These are phyloP conservation scores for Stachybotrys chlorohalonatus DNA, from an alignment of 2,329 filamentous ascomycete genomes.

Conservation along the genomic window DNA sequence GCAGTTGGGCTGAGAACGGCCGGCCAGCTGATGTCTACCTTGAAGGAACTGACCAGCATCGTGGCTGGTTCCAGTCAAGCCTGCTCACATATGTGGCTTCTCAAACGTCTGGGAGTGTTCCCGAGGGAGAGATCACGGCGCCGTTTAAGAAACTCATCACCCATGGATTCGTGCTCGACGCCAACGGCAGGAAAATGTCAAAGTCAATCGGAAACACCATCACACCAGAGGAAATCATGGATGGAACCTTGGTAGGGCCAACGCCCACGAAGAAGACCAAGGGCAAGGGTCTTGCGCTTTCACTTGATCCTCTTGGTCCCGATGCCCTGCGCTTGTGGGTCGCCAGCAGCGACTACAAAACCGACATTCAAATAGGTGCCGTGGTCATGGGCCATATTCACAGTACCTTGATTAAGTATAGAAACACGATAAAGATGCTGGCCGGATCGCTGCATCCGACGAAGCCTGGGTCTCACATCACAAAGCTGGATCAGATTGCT, in stretches of 20 bases:
- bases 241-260: constrained; percentile 67
- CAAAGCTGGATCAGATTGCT: constrained; percentile 63
- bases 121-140: constrained; percentile 25
- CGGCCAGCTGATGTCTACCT: constrained; percentile 75
- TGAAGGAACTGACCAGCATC: constrained; percentile 91
- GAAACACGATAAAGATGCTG: constrained; percentile 84
- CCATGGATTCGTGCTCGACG: constrained; percentile 88
- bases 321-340: constrained; percentile 88
- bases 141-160: constrained; percentile 90
- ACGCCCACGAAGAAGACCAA: constrained; percentile 44
- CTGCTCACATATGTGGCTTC: constrained; percentile 76
- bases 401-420: constrained; percentile 72
- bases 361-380: constrained; percentile 74
- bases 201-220: constrained; percentile 92
- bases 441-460: constrained; percentile 62
- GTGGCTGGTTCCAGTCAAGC: constrained; percentile 97
- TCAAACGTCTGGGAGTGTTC: constrained; percentile 28
- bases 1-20: constrained; percentile 65
- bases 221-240: constrained; percentile 72
- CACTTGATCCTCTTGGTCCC: constrained; percentile 66
- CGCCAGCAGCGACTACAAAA: constrained; percentile 84
- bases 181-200: constrained; percentile 94
- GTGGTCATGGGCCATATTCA: constrained; percentile 71
- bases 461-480: constrained; percentile 39
- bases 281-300: constrained; percentile 12